Percentiles rank a stretch among this genome's conserved stretches.
Conservation (phyloP, 768 basidiomycete species). For the Cantharellus anzutake region DNA sequence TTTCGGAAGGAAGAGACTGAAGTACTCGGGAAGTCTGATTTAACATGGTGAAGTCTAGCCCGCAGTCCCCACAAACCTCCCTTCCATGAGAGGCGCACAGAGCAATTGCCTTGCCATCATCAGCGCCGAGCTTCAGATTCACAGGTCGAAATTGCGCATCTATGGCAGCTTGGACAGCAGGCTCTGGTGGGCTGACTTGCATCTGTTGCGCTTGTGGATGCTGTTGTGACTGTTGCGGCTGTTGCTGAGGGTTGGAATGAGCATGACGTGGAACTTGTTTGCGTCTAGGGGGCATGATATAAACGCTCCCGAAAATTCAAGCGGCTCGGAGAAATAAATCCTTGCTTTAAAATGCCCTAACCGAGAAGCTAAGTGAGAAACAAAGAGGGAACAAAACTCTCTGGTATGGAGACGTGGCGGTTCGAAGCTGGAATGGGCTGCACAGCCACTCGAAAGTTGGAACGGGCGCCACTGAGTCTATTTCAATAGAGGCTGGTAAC, state of each 20-base stretch:
- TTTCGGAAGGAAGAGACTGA: constrained; percentile 38
- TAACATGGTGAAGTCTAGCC: constrained; percentile 49
- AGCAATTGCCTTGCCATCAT: constrained; percentile 23
- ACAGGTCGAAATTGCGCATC: constrained; percentile 51
- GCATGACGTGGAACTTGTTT: constrained; percentile 5
- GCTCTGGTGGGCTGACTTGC: constrained; percentile 34
- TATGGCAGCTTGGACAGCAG: constrained; percentile 53
- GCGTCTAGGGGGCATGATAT: too few relatives aligned
- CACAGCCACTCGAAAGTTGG: too few relatives aligned
- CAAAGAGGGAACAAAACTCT: too few relatives aligned
- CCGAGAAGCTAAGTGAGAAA: too few relatives aligned
- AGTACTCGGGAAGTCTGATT: constrained; percentile 64
- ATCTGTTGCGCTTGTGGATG: constrained; percentile 6
- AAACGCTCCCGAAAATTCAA: too few relatives aligned
- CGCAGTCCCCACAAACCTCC: constrained; percentile 59
- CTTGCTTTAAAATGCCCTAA: too few relatives aligned
- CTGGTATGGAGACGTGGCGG: too few relatives aligned
- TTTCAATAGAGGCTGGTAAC: too few relatives aligned
- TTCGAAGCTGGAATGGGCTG: too few relatives aligned
- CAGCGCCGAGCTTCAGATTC: constrained; percentile 29
- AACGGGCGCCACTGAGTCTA: too few relatives aligned
- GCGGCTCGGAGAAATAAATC: too few relatives aligned
- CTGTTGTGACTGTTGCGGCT: constrained; percentile 8
- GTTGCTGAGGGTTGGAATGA: constrained; percentile 27
- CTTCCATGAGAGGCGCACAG: constrained; percentile 48